Base-by-base conservation (phyloP, 2,329 filamentous ascomycete genomes). In the Plenodomus biglobosus region DNA sequence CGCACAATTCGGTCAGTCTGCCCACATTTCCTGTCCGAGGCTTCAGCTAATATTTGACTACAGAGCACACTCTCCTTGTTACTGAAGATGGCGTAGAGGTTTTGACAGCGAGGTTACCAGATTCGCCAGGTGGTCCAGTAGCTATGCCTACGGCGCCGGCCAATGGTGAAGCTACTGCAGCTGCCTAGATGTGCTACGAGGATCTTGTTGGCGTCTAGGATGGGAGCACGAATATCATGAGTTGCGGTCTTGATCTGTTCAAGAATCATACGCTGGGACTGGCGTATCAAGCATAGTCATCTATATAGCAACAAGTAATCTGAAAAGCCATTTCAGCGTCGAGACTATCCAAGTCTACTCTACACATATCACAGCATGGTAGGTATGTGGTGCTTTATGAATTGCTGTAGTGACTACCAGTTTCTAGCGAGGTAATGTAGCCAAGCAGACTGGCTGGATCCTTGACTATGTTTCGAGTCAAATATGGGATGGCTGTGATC, bases 41-140 rank as follows among this genome's bases (percentile, higher is more conserved):
- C 10, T 41, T 35, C 13, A n/a, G 19, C 57, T 65, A 44, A 65
- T 48, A 5, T 10, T n/a, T 20, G 37, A 19, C 22, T 7, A 11
- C 58, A 83, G 89, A 95, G 71, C 90, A 95, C 68, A 94, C 89
- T 1, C 75, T 95, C 43, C 77, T 95, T 8, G 88, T 95, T 2
- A 95, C 90, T 0, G 88, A 91, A 64, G 83, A 87, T 58, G 90
- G 90, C 1, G 86, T 91, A 6, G 90, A 95, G 73, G 78, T 95
- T 38, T 72, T 95, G 59, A 95, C 90, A 0, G 90, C 88, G 36
- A 81, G 88, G 59, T 74, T 83, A 37, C 77, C 82, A 39, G 80
- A 87, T 66, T 92, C 88, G 19, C 90, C 90, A 1, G 90, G 90
- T 51, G 90, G 90, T 1, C 79, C 86, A 3, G 74, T 89, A 13